Evolutionary conservation across 129 eudicot species (phyloP).

Genomic region (Helianthus annuus): HanXRQr2.0-SUNRISE NC_035444.2:21646485-21646984

Average conservation of each 20-base stretch:
- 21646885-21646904: slow-evolving; percentile 54
- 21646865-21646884: slow-evolving; percentile 90
- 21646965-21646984: too few relatives aligned
- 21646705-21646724: background rate
- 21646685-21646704: background rate
- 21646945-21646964: slow-evolving; percentile 6
- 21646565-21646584: slow-evolving; percentile 15
- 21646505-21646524: slow-evolving; percentile 12
- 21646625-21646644: background rate
- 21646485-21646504: slow-evolving; percentile 26
- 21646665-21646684: background rate
- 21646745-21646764: slow-evolving; percentile 49
- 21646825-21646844: slow-evolving; percentile 69
- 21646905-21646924: slow-evolving; percentile 86
- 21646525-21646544: slow-evolving; percentile 19
- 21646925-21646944: slow-evolving; percentile 93
- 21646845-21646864: slow-evolving; percentile 70
- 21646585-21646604: slow-evolving; percentile 18
- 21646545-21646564: background rate
- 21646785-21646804: slow-evolving; percentile 71
- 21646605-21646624: slow-evolving; percentile 9
- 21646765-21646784: slow-evolving; percentile 34
- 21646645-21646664: background rate
- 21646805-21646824: slow-evolving; percentile 57
- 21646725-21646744: background rate